Percentiles rank a stretch among this genome's conserved stretches.
phyloP scores from a whole-genome alignment of 371 early-diverging fungal genomes.

The Rhizomucor miehei region DNA sequence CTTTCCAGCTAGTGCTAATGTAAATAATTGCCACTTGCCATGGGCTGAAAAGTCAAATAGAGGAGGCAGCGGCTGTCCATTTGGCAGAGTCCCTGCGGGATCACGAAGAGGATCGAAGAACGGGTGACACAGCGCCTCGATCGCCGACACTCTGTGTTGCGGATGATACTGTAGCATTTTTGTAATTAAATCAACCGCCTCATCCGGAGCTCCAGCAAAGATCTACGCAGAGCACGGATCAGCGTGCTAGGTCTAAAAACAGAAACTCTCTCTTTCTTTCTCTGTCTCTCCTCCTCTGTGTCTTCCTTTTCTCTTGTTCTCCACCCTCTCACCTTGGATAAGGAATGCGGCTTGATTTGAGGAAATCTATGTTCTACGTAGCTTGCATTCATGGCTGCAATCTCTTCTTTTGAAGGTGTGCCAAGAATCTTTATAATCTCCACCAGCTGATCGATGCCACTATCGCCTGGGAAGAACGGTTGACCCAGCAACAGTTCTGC shows the following conservation, averaged over 20 bases:
- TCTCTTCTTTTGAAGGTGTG: conserved; percentile 95
- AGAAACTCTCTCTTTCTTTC: conserved; percentile 1
- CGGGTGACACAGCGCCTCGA: conserved; percentile 91
- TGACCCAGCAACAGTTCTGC: conserved; percentile 96
- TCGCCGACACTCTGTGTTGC: conserved; percentile 79
- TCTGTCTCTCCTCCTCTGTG: not conserved
- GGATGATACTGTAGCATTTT: conserved; percentile 96
- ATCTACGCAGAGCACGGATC: conserved; percentile 4
- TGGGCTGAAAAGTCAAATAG: conserved; percentile 86
- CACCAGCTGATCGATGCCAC: conserved; percentile 99
- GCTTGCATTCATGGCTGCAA: conserved; percentile 94
- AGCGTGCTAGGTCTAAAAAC: not conserved
- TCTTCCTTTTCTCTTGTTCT: conserved; percentile 2
- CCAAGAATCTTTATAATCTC: conserved; percentile 99
- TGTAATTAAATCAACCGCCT: conserved; percentile 84
- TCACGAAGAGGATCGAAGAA: conserved; percentile 95
- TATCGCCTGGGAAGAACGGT: conserved; percentile 98
- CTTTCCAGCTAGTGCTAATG: not conserved
- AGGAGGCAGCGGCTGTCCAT: conserved; percentile 79
- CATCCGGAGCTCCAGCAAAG: conserved; percentile 57
- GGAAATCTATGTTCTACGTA: conserved; percentile 98
- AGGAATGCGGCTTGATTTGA: conserved; percentile 92
- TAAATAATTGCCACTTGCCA: conserved; percentile 40
- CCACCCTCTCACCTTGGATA: conserved; percentile 61
- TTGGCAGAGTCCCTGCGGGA: conserved; percentile 77